Percentiles rank a stretch among this genome's conserved stretches.
phyloP scores from a whole-genome alignment of 805 yeast species.

The Kurtzmaniella fragi region DNA sequence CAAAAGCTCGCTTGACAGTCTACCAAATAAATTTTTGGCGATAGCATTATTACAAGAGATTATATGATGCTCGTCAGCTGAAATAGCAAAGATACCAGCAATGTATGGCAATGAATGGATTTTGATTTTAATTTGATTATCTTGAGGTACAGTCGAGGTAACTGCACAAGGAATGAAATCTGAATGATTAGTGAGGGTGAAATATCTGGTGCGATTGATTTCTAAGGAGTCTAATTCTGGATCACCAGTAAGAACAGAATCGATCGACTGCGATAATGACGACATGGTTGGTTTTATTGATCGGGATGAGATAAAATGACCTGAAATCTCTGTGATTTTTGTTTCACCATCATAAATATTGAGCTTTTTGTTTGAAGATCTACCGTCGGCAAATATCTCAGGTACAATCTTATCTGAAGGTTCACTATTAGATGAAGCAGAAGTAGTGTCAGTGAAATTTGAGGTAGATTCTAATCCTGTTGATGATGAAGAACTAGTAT shows the following conservation, averaged over 20 bases:
- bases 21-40: slow-evolving; percentile 74
- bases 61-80: slow-evolving; percentile 44
- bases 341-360: too few species aligned
- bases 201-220: slow-evolving; percentile 60
- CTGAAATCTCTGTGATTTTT: too few species aligned
- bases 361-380: too few species aligned
- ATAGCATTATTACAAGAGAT: slow-evolving; percentile 77
- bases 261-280: too few species aligned
- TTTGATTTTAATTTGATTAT: slow-evolving; percentile 51
- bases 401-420: slow-evolving; percentile 10
- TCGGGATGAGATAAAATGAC: too few species aligned
- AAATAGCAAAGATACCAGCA: slow-evolving; percentile 77
- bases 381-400: slow-evolving; percentile 19
- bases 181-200: slow-evolving; percentile 29
- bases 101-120: slow-evolving; percentile 79
- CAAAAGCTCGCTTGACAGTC: slow-evolving; percentile 41
- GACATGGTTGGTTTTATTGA: too few species aligned
- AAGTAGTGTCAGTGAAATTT: too few species aligned
- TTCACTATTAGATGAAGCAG: slow-evolving; percentile 4
- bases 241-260: too few species aligned
- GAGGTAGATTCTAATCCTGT: too few species aligned
- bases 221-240: background rate
- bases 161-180: slow-evolving; percentile 68
- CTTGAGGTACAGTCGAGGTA: slow-evolving; percentile 51
- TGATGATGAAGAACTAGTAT: too few species aligned